These are phyloP conservation scores for Citrus sp. DNA, from an alignment of 345 rosid genomes.

Conservation along the genomic window DNA sequence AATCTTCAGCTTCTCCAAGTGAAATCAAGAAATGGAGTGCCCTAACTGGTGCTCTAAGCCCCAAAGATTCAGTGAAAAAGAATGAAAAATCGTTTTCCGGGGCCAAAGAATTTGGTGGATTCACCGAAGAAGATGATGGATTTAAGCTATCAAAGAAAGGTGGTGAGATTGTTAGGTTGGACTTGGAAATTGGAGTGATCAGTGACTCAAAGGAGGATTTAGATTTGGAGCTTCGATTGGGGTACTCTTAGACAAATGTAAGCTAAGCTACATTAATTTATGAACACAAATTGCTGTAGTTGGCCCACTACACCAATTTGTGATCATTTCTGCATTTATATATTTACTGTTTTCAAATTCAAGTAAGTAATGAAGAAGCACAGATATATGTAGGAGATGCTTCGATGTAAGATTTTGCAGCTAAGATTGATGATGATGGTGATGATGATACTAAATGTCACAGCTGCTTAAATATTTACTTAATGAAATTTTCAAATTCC, in stretches of 20 bases:
- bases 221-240: conserved; percentile 95
- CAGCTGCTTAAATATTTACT: background rate
- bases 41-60: conserved; percentile 26
- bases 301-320: background rate
- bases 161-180: conserved; percentile 44
- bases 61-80: conserved; percentile 16
- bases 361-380: background rate
- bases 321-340: conserved; percentile 5
- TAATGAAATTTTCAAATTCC: background rate
- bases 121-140: conserved; percentile 24
- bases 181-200: conserved; percentile 63
- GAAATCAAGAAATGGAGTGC: conserved; percentile 25
- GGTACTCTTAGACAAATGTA: conserved; percentile 39
- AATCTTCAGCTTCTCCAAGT: conserved; percentile 33
- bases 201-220: conserved; percentile 52
- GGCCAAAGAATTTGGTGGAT: conserved; percentile 9
- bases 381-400: background rate
- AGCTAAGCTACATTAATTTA: background rate
- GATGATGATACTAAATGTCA: background rate
- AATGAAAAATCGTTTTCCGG: conserved; percentile 16
- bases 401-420: background rate
- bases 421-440: background rate
- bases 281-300: background rate
- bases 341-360: background rate
- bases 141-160: conserved; percentile 34